These are phyloP conservation scores for Talaromyces sp. DNA, from an alignment of 2,329 filamentous ascomycete species.

Conservation along the genomic window DNA sequence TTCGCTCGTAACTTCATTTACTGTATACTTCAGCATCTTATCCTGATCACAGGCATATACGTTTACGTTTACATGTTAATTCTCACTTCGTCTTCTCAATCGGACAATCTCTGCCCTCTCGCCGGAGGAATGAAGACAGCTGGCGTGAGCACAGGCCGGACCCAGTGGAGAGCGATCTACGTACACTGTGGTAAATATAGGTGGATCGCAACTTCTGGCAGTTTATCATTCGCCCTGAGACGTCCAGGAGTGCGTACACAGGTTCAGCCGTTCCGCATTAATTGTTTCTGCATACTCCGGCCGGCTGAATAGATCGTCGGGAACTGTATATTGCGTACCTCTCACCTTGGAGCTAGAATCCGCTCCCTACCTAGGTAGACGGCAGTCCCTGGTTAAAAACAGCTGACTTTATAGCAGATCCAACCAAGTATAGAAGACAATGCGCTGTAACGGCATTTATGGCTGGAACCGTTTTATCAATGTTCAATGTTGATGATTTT, in stretches of 20 bases:
- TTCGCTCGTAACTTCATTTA: background rate
- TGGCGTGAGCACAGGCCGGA: background rate
- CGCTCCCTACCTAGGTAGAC: background rate
- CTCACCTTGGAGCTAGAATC: background rate
- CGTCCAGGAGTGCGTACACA: background rate
- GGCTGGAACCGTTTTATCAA: background rate
- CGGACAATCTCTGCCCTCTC: background rate
- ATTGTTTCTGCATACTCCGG: background rate
- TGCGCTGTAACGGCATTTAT: background rate
- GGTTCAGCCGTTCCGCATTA: background rate
- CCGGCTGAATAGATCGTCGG: background rate
- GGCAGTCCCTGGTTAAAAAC: background rate
- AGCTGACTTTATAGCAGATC: too few relatives aligned
- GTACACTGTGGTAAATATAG: background rate
- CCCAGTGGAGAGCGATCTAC: slow-evolving; percentile 2
- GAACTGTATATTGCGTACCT: background rate
- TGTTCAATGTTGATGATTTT: background rate
- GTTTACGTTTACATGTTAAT: background rate
- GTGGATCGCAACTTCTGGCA: background rate
- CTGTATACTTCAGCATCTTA: background rate
- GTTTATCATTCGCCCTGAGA: background rate
- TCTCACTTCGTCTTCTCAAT: background rate
- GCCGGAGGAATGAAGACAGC: background rate
- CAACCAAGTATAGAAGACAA: background rate
- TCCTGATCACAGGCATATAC: background rate